A percentile compares a stretch with the other conserved stretches of the same genome.
Conservation (phyloP, 352 stramenopile genomes). For the Pythium aristosporum region DNA sequence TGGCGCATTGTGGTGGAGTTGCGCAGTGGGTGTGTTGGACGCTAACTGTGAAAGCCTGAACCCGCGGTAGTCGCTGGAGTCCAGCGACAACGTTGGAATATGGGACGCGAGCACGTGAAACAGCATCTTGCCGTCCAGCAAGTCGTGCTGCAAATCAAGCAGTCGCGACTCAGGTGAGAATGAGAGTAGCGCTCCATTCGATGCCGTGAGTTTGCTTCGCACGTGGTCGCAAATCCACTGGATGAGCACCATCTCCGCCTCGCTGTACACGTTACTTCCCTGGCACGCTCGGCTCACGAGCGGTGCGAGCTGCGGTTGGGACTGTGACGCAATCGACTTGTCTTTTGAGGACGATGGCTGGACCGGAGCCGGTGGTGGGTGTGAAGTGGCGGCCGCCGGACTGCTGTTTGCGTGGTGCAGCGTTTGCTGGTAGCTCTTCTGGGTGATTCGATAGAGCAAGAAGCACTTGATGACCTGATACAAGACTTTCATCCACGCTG, state of each 20-base stretch:
- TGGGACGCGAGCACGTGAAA: constrained; percentile 88
- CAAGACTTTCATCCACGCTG: constrained; percentile 86
- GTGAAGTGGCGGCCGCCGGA: background rate
- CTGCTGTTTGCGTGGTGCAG: constrained; percentile 11
- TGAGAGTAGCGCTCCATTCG: background rate
- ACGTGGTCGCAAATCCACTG: constrained; percentile 89
- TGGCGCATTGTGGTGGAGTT: constrained; percentile 58
- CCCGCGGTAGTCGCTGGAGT: constrained; percentile 67
- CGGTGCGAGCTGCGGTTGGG: background rate
- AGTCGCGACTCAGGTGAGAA: constrained; percentile 31
- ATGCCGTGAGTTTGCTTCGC: constrained; percentile 24
- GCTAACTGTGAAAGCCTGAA: constrained; percentile 35
- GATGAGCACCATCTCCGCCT: constrained; percentile 89
- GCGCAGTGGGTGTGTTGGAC: constrained; percentile 13
- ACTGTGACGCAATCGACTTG: constrained; percentile 1
- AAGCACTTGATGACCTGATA: constrained; percentile 94
- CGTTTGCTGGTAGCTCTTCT: constrained; percentile 47
- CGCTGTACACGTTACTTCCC: constrained; percentile 91
- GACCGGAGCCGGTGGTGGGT: constrained; percentile 10
- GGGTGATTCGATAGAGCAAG: constrained; percentile 87
- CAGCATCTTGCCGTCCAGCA: constrained; percentile 76
- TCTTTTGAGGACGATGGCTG: constrained; percentile 11
- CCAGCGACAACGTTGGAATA: constrained; percentile 73
- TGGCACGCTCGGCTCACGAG: constrained; percentile 29
- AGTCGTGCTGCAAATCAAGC: constrained; percentile 57